Percentiles rank a stretch among this genome's conserved stretches.
Conservation (phyloP, 2,329 filamentous ascomycete species). For the Pestalotiopsis sp. region DNA sequence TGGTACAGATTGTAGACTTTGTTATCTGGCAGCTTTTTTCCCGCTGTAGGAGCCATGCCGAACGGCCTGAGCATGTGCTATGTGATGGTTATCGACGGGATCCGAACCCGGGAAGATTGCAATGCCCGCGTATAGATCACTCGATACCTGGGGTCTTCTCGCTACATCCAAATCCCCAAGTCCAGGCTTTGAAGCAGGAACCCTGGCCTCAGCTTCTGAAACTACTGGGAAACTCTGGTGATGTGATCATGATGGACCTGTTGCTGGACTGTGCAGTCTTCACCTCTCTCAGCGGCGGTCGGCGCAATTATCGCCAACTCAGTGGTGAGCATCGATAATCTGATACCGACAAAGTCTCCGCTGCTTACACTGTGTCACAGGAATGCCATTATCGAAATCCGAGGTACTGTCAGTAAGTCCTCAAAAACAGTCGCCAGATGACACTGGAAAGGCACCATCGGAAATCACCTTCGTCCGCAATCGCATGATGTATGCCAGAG, state of each 20-base stretch:
- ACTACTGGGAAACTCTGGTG: conserved; percentile 74
- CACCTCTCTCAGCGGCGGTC: conserved; percentile 57
- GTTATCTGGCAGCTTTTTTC: conserved; percentile 78
- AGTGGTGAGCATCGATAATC: conserved; percentile 59
- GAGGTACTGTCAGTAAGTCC: conserved; percentile 22
- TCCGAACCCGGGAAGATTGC: conserved; percentile 21
- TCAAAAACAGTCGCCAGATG: neutral
- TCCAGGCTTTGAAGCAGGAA: conserved; percentile 65
- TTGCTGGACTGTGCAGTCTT: conserved; percentile 81
- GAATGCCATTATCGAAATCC: conserved; percentile 50
- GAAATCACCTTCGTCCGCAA: conserved; percentile 78
- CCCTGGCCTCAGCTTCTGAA: conserved; percentile 78
- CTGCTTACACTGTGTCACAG: neutral
- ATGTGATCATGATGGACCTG: conserved; percentile 76
- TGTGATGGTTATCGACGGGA: conserved; percentile 78
- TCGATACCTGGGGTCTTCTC: conserved; percentile 68
- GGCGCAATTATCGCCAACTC: conserved; percentile 74
- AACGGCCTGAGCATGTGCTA: conserved; percentile 72
- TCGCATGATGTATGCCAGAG: conserved; percentile 83
- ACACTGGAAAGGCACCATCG: conserved; percentile 41
- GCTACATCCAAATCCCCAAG: conserved; percentile 70
- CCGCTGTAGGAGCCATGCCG: conserved; percentile 45
- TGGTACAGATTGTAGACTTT: conserved; percentile 71
- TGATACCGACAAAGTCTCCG: no score
- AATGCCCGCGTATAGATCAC: conserved; percentile 29